Evolutionary conservation across 306 rosid species (phyloP).

Genomic region (Quercus parvula): DNA sequence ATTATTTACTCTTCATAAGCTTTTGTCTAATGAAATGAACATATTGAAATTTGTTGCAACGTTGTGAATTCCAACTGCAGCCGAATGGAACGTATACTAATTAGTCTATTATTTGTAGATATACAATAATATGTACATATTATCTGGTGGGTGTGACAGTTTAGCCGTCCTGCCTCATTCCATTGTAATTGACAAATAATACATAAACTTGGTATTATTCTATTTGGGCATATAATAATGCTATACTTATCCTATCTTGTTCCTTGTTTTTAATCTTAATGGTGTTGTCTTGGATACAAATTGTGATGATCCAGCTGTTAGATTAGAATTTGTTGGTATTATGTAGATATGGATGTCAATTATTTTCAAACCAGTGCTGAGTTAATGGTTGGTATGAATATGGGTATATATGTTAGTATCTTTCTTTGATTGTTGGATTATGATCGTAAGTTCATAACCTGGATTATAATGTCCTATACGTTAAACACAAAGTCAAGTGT

Average conservation of each 20-base stretch:
- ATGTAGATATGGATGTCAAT: neutral
- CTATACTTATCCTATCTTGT: neutral
- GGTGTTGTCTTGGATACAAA: neutral
- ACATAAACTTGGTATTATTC: slow-evolving; percentile 7
- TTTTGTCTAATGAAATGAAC: slow-evolving; percentile 11
- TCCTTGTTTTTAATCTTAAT: neutral
- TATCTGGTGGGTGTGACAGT: slow-evolving; percentile 11
- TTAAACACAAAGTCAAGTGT: neutral
- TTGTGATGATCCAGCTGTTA: slow-evolving; percentile 18
- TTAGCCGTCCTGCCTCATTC: slow-evolving; percentile 31
- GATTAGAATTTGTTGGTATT: slow-evolving; percentile 21
- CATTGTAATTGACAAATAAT: slow-evolving; percentile 19
- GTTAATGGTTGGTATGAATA: neutral
- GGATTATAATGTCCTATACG: neutral
- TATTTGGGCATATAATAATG: neutral
- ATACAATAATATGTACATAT: neutral
- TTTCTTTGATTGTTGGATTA: no score
- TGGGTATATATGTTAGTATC: no score
- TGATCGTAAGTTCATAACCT: neutral
- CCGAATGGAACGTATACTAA: neutral
- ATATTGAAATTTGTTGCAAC: neutral
- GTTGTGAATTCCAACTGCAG: slow-evolving; percentile 9
- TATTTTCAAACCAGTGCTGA: neutral
- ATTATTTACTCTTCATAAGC: neutral
- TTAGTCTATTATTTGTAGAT: slow-evolving; percentile 12